Base-by-base conservation (phyloP, 192 early-diverging fungal species). In the Dissophora ornata region DNA sequence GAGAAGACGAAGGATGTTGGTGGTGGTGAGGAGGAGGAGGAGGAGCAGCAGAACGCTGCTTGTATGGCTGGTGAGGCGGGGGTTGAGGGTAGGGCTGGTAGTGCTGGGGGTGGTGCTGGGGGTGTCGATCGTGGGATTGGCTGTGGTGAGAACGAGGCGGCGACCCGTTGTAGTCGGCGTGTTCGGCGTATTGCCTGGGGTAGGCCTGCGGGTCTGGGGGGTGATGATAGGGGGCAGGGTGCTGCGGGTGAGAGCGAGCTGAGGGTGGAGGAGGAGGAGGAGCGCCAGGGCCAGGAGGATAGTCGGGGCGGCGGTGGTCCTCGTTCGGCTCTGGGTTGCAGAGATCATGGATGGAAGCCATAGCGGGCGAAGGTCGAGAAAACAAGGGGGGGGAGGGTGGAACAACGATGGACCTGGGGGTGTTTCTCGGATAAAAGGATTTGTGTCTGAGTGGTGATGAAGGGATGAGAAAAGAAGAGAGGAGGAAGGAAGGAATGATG, bases 291-390 rank as follows among this genome's bases (percentile, higher is more conserved):
- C 13, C 49, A 19, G 32, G 51, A 42, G 58, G 33, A 25, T 50
- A 4, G 19, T 49, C 45, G 24, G 49, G 45, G 25, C 53, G 29
- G 21, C 32, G 48, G 45, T 40, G 45, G 1, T 47, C 52, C 18
- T 60, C 52, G 19, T 61, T 44, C 12, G 57, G 44, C 21, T 57
- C 69, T 12, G 59, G 59, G 38, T 63, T 63, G 54, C 69, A 71
- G 51, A 71, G 69, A n/a, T 71, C 69, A 28, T 59, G 69, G 54
- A 71, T 71, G 15, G 69, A 71, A n/a, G 69, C 42, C 69, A 71
- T 71, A 13, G 36, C n/a, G 36, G 36, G 36, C 36, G 36, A 13
- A 13, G n/a, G n/a, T n/a, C n/a, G n/a, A n/a, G n/a, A n/a, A n/a
- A n/a, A n/a, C n/a, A n/a, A n/a, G n/a, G n/a, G n/a, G n/a, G n/a